phyloP scores from a whole-genome alignment of 2,329 filamentous ascomycete species.

The Eutypella sp. region DNA sequence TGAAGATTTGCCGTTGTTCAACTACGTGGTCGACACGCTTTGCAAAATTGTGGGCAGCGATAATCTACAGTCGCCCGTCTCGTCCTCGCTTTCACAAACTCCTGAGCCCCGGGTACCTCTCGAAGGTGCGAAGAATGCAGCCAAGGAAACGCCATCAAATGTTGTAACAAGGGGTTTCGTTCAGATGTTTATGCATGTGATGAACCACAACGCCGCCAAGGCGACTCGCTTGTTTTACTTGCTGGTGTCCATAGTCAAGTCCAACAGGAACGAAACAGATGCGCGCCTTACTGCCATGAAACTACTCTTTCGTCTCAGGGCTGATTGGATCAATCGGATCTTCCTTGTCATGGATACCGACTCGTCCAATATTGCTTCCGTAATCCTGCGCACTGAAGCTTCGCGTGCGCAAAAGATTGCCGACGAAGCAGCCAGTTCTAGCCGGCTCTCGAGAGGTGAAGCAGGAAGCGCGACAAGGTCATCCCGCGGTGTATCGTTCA shows the following conservation, averaged over 20 bases:
- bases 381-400: slow-evolving; percentile 61
- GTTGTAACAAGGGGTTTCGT: slow-evolving; percentile 68
- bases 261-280: slow-evolving; percentile 57
- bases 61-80: slow-evolving; percentile 38
- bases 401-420: slow-evolving; percentile 46
- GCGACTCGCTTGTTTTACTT: slow-evolving; percentile 57
- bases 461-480: slow-evolving; percentile 36
- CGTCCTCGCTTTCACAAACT: slow-evolving; percentile 20
- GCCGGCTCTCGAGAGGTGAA: slow-evolving; percentile 41
- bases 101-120: slow-evolving; percentile 16
- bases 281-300: slow-evolving; percentile 72
- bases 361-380: slow-evolving; percentile 65
- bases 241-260: slow-evolving; percentile 59
- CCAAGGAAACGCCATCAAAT: slow-evolving; percentile 57
- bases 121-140: slow-evolving; percentile 21
- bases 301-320: slow-evolving; percentile 74
- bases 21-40: slow-evolving; percentile 50
- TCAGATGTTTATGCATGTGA: slow-evolving; percentile 68
- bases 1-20: slow-evolving; percentile 54
- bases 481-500: slow-evolving; percentile 48
- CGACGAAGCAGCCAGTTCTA: slow-evolving; percentile 44
- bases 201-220: slow-evolving; percentile 63
- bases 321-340: slow-evolving; percentile 74
- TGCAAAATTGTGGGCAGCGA: slow-evolving; percentile 46
- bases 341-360: slow-evolving; percentile 68